Evolutionary conservation across 148 eudicot genomes (phyloP).

Genomic region (Fagopyrum homotropicum): DNA sequence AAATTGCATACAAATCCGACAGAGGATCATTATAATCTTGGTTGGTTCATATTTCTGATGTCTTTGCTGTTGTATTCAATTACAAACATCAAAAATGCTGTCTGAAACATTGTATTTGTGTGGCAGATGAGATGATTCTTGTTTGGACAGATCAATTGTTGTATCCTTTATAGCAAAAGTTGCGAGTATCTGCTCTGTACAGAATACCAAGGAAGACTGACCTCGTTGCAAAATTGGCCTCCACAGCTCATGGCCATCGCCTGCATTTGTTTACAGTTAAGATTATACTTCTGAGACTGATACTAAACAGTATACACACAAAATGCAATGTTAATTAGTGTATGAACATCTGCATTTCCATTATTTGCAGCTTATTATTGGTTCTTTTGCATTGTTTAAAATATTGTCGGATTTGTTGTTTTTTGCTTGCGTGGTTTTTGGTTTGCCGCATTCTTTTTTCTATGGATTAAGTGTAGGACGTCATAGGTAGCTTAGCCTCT

Average conservation of each 20-base stretch:
- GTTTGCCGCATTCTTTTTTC: not conserved
- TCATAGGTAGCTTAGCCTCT: slow-evolving; percentile 7
- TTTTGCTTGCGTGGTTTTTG: not conserved
- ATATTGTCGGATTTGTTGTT: not conserved
- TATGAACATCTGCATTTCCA: not conserved
- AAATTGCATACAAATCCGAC: not conserved
- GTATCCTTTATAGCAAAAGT: not conserved
- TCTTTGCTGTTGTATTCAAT: not conserved
- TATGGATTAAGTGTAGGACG: not conserved
- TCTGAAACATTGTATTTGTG: slow-evolving; percentile 1
- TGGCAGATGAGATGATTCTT: not conserved
- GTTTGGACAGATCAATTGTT: slow-evolving; percentile 6
- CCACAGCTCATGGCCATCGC: not conserved
- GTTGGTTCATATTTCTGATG: not conserved
- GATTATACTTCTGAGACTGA: not conserved
- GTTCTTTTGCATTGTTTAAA: not conserved
- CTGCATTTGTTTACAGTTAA: slow-evolving; percentile 3
- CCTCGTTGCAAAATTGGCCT: not conserved
- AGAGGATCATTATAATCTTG: not conserved
- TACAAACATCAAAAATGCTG: not conserved
- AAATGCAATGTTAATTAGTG: not conserved
- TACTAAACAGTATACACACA: not conserved
- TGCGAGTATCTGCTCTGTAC: slow-evolving; percentile 8
- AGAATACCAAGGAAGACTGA: slow-evolving; percentile 5
- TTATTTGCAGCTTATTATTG: not conserved